Evolutionary conservation across 495 filamentous ascomycete genomes (phyloP), one percentile per base, ranked within the genome.

Genomic region (Xanthoparmelia taractica): DNA sequence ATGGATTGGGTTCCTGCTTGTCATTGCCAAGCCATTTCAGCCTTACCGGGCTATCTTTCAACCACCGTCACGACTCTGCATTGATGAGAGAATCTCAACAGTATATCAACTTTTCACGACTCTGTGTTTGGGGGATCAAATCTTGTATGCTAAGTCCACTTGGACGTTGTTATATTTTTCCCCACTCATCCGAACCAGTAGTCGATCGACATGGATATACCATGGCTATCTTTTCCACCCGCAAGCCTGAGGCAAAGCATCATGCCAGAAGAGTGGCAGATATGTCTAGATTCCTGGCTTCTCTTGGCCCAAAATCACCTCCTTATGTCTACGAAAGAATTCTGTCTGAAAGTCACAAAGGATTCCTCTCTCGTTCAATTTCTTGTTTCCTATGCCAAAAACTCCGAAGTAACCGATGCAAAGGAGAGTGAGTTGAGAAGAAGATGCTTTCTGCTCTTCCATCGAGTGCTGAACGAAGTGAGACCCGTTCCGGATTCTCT

Each of bases 241-340:
- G 75, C 81, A n/a, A 75, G 76, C 59, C 83, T 91, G 75, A 83
- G 86, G 66, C 80, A 82, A 37, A 80, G 80, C 61, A 79, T 95
- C 38, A 75, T 79, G 12, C 80, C 85, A 2, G 75, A 81, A 37
- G 90, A 95, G 73, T 95, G 91, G 91, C 82, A 87, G 60, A 77
- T 81, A 40, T 92, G 87, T 71, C 73, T 94, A 23, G 85, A 90
- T 70, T 87, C 89, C 48, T 96, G 91, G 91, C 73, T 86, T 25
- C 70, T 82, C 12, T 76, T 95, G 5, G 71, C 84, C 31, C 79
- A 84, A 34, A 78, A 82, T 52, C 82, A 90, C 65, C 72, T 96
- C 12, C 82, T 80, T 37, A 66, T 87, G 4, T 71, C 85, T 4
- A 74, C 78, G 23, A 65, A 80, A 45, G 74, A 80, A 4, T 88